Base-by-base conservation (phyloP, 192 early-diverging fungal genomes). In the Podila epicladia region DNA sequence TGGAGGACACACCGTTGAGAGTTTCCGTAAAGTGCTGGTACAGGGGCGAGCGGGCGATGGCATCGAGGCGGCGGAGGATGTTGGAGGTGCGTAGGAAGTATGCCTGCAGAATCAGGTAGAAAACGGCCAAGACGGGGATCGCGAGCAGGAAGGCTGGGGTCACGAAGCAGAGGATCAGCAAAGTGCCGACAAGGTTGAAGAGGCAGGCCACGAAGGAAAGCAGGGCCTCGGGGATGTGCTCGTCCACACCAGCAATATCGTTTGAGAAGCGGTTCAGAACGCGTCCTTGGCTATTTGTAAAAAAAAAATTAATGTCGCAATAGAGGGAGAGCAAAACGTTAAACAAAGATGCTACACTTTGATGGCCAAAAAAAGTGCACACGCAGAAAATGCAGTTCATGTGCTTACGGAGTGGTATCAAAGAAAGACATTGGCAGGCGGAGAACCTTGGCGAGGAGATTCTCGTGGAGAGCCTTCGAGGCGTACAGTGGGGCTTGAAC, bases 191-290 rank as follows among this genome's bases (percentile, higher is more conserved):
- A 5, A 85, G 73, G 17, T 62, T 69, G 55, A 48, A 22, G 13
- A 61, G 59, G 31, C 74, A 73, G 72, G 84, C 74, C 48, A 82
- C 86, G 24, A 38, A 65, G n/a, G 72, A 57, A 28, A 89, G 73
- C 12, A 82, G 65, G 51, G 74, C 57, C 2, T 41, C 61, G 0
- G 90, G 89, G 28, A 32, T 31, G 11, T 32, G 3, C 58, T 9
- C 2, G 58, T 31, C 58, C 19, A 53, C 79, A 15, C 89, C 91
- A 69, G 91, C 87, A 58, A 92, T 88, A 72, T 97, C 96, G 74
- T 95, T 95, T 64, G 93, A 92, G 74, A 98, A 97, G 26, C 96
- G 89, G 72, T 97, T 98, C 73, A 94, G 33, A n/a, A 93, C 85
- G 12, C 84, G 70, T 17, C 75, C 75, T 57, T 67, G 64, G 26